Percentiles rank a stretch among this genome's conserved stretches.
Conservation (phyloP, 352 stramenopile species). For the Pythium scleroteichum region DNA sequence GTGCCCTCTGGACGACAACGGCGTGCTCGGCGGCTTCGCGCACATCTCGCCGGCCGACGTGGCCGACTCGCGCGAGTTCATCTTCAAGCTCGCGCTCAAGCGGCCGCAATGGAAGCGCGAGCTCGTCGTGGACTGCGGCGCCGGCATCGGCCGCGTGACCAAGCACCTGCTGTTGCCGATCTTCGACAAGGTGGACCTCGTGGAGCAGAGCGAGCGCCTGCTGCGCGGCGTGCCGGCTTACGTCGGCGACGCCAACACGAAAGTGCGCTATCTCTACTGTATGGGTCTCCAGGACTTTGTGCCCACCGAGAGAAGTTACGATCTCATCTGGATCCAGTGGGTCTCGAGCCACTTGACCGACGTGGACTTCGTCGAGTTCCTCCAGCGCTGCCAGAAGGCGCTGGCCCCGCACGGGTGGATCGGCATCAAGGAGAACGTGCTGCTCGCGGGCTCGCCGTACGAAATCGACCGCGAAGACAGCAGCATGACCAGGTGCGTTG, state of each 20-base stretch:
- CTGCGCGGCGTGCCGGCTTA: slow-evolving; percentile 89
- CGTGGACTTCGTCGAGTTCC: slow-evolving; percentile 91
- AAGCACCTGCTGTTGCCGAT: slow-evolving; percentile 92
- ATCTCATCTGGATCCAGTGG: slow-evolving; percentile 98
- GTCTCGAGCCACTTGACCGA: slow-evolving; percentile 95
- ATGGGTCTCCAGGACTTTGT: slow-evolving; percentile 92
- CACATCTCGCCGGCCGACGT: slow-evolving; percentile 85
- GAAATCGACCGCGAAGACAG: slow-evolving; percentile 94
- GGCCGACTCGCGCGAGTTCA: slow-evolving; percentile 58
- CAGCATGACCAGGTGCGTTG: slow-evolving; percentile 87
- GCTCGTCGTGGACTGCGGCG: slow-evolving; percentile 76
- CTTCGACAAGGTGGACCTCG: slow-evolving; percentile 89
- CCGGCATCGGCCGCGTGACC: slow-evolving; percentile 94
- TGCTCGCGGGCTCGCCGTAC: slow-evolving; percentile 73
- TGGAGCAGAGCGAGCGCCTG: slow-evolving; percentile 94
- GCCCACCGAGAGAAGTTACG: slow-evolving; percentile 73
- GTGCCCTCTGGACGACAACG: slow-evolving; percentile 91
- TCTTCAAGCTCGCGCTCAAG: slow-evolving; percentile 48
- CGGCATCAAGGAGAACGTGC: slow-evolving; percentile 92
- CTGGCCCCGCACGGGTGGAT: slow-evolving; percentile 60
- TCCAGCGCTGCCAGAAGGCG: slow-evolving; percentile 86
- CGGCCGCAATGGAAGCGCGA: slow-evolving; percentile 53
- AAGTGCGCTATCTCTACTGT: slow-evolving; percentile 85
- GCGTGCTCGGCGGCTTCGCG: slow-evolving; percentile 92
- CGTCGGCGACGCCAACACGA: slow-evolving; percentile 45